phyloP scores from a whole-genome alignment of 192 early-diverging fungal species.

The Pilaira anomala region DNA sequence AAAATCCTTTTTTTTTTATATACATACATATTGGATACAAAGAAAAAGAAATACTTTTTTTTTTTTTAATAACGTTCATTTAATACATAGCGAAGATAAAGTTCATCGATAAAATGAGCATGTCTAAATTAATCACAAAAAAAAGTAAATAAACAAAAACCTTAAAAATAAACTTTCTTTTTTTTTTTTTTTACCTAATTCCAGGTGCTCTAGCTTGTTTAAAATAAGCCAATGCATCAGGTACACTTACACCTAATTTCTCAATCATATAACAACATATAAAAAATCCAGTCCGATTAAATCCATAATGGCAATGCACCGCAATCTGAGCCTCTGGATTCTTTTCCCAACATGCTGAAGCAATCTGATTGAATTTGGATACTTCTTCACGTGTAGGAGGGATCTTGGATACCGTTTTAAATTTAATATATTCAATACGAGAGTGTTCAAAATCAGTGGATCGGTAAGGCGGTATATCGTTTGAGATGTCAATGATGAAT shows the following conservation, averaged over 20 bases:
- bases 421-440: conserved; percentile 47
- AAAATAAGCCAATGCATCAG: conserved; percentile 48
- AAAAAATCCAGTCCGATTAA: conserved; percentile 56
- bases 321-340: conserved; percentile 51
- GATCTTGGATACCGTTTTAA: conserved; percentile 50
- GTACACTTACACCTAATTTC: conserved; percentile 41
- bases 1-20: too few relatives aligned
- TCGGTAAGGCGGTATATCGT: conserved; percentile 49
- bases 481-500: conserved; percentile 53
- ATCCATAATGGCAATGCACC: conserved; percentile 60
- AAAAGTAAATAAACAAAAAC: neutral
- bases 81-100: conserved; percentile 51
- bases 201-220: conserved; percentile 46
- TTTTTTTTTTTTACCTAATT: conserved; percentile 35
- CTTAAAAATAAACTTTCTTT: neutral
- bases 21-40: too few relatives aligned
- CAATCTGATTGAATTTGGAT: conserved; percentile 38
- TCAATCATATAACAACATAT: conserved; percentile 57
- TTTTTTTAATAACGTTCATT: conserved; percentile 16
- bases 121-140: conserved; percentile 41
- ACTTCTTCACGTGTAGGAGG: conserved; percentile 48
- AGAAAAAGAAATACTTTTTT: neutral
- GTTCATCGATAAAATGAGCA: conserved; percentile 54
- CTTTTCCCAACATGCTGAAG: conserved; percentile 41
- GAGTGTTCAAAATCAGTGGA: conserved; percentile 54